phyloP scores from a whole-genome alignment of 441 rosid species.

The Eruca vesicaria region DNA sequence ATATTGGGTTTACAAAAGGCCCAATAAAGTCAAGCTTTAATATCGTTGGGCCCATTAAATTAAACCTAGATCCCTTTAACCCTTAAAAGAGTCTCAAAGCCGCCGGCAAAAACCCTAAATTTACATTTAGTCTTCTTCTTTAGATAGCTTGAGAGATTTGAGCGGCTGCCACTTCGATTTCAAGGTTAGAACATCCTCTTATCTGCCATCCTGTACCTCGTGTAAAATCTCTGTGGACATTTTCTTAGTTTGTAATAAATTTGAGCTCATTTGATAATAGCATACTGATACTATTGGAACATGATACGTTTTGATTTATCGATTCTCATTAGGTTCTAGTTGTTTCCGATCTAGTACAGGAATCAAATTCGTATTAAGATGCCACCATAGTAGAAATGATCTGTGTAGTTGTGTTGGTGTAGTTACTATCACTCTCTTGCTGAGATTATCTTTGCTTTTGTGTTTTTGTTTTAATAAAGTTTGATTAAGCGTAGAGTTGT shows the following conservation, averaged over 20 bases:
- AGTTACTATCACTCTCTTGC: too few relatives aligned
- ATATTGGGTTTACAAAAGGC: neutral
- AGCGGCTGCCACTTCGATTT: conserved; percentile 27
- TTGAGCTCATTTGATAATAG: neutral
- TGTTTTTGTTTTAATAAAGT: neutral
- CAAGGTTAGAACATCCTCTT: neutral
- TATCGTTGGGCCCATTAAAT: neutral
- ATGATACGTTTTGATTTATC: neutral
- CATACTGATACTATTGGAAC: neutral
- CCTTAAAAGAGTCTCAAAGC: neutral
- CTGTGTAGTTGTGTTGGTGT: neutral
- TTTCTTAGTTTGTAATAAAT: neutral
- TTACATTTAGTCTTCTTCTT: neutral
- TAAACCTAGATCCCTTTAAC: neutral
- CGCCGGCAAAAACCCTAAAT: conserved; percentile 29
- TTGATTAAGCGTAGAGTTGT: neutral
- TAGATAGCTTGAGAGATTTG: neutral
- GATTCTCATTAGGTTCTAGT: too few relatives aligned
- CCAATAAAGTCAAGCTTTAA: neutral
- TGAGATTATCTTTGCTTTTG: too few relatives aligned
- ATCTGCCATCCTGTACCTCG: neutral
- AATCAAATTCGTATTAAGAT: neutral
- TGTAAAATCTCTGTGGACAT: neutral
- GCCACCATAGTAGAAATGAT: neutral
- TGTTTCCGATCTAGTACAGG: too few relatives aligned